phyloP scores from a whole-genome alignment of 495 filamentous ascomycete species.

The Penicillium odoratum region DNA sequence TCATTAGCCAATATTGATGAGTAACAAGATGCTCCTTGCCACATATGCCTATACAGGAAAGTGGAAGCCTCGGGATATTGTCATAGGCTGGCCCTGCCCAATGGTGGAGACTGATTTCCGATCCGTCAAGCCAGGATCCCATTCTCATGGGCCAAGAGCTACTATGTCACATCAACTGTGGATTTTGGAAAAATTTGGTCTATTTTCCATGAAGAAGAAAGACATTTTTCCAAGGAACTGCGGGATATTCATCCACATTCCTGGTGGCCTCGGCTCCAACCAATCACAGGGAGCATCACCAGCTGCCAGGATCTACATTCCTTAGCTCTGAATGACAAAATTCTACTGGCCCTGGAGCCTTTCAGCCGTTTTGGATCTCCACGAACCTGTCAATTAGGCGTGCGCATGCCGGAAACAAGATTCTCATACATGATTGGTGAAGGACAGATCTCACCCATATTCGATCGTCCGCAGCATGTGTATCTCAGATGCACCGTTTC shows the following conservation, averaged over 20 bases:
- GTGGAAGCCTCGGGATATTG: neutral
- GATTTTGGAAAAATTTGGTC: neutral
- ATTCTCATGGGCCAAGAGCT: conserved; percentile 15
- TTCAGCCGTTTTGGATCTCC: neutral
- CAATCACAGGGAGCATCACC: conserved; percentile 11
- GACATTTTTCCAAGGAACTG: neutral
- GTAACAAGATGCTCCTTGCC: neutral
- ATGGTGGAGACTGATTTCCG: conserved; percentile 9
- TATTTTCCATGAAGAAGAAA: neutral
- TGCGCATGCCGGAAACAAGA: neutral
- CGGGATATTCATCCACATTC: neutral
- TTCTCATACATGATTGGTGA: conserved; percentile 3
- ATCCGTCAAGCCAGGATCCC: conserved; percentile 5
- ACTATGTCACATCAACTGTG: neutral
- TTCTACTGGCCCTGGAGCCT: conserved; percentile 12
- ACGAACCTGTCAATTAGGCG: neutral
- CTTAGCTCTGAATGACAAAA: conserved; percentile 3
- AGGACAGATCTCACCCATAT: neutral
- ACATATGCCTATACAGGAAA: neutral
- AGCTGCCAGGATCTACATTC: conserved; percentile 22
- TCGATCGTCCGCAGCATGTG: conserved; percentile 7
- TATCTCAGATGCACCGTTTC: neutral
- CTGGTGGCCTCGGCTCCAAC: neutral
- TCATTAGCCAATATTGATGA: neutral
- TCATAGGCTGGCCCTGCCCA: neutral